Evolutionary conservation across 371 early-diverging fungal species (phyloP), one percentile per base, ranked within the genome.

Genomic region (Circinella umbellata): DNA sequence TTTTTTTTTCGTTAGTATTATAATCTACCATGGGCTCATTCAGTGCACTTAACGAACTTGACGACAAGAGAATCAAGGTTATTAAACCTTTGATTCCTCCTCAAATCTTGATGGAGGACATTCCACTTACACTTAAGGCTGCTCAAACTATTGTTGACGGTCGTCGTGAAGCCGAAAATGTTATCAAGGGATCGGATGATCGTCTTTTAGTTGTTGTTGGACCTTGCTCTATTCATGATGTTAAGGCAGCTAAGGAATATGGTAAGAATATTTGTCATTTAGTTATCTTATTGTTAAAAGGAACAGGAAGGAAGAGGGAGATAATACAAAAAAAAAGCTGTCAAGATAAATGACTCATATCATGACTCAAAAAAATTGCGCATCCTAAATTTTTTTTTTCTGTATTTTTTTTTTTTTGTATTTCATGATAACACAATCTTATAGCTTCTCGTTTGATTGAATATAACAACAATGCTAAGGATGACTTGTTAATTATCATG

Each of bases 31-130:
- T 57, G 57, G 57, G 57, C 57, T 57, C 57, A 7, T 27, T 57
- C 14, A 27, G 66, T 87, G 93, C 94, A 18, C 88, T 96, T 62
- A 96, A 96, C 73, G 96, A 94, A 77, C 92, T 95, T 70, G 97
- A 97, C 79, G 96, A 98, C 81, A 88, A 90, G 75, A 89, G 96
- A 68, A 96, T 97, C 85, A 84, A 89, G 73, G 88, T 90, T 68
- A 93, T 95, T 81, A 91, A 92, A 70, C 98, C 97, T 46, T 84
- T 98, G 62, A 92, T 98, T 71, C 95, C 97, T 37, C 98, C 98
- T 63, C 96, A 95, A 82, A 96, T 97, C 72, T 83, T 98, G 49
- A 93, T 95, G 89, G 93, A 93, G 80, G 97, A 96, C 75, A 82
- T 91, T 55, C 95, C 96, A 36, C 80, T 96, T 20, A 82, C 85